Percentiles rank a stretch among this genome's conserved stretches.
phyloP scores from a whole-genome alignment of 306 rosid species.

The Aeschynomene evenia region DNA sequence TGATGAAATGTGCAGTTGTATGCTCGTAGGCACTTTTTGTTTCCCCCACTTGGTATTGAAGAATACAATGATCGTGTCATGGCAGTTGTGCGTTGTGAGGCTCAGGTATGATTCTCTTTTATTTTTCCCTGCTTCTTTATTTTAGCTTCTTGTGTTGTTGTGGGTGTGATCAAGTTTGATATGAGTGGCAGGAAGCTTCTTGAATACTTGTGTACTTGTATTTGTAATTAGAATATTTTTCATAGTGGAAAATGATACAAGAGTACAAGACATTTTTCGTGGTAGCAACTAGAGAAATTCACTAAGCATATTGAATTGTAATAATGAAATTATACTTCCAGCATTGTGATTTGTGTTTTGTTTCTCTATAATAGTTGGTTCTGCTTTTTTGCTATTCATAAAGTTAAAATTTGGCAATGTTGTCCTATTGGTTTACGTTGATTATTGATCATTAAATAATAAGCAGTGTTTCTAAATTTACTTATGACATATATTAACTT shows the following conservation, averaged over 20 bases:
- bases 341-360: no score
- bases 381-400: not conserved
- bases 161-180: slow-evolving; percentile 16
- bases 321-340: not conserved
- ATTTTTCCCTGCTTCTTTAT: slow-evolving; percentile 11
- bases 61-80: slow-evolving; percentile 81
- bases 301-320: slow-evolving; percentile 7
- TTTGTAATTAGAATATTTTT: slow-evolving; percentile 1
- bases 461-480: slow-evolving; percentile 8
- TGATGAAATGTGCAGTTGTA: slow-evolving; percentile 65
- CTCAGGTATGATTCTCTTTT: slow-evolving; percentile 57
- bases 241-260: slow-evolving; percentile 20
- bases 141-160: not conserved
- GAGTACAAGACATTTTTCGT: not conserved
- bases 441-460: slow-evolving; percentile 6
- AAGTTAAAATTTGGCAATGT: not conserved
- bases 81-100: slow-evolving; percentile 94
- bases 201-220: not conserved
- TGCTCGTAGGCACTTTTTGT: slow-evolving; percentile 94
- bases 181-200: not conserved
- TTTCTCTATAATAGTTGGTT: not conserved
- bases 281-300: not conserved
- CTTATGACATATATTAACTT: not conserved
- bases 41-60: slow-evolving; percentile 81
- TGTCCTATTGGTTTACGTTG: no score